phyloP scores from a whole-genome alignment of 2,329 filamentous ascomycete species.

The Fonsecaea pugnacius region DNA sequence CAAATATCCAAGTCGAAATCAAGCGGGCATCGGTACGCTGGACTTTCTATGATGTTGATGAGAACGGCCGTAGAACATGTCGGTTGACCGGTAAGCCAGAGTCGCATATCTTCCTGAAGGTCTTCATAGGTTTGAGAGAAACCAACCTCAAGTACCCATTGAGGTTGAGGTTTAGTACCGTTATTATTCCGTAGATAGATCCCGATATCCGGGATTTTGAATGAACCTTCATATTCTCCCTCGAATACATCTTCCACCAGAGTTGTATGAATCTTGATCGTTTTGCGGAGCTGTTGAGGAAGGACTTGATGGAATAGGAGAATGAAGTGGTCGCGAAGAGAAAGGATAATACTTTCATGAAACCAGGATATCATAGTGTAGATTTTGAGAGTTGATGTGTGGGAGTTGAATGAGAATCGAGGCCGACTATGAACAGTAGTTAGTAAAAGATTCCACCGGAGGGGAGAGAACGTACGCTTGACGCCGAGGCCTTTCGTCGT shows the following conservation, averaged over 20 bases:
- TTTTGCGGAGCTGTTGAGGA: neutral
- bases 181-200: neutral
- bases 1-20: slow-evolving; percentile 1
- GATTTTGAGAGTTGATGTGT: neutral
- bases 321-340: neutral
- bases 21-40: slow-evolving; percentile 3
- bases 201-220: slow-evolving; percentile 1
- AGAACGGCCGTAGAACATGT: slow-evolving; percentile 4
- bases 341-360: neutral
- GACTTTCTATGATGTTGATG: neutral
- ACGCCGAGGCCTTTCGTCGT: neutral
- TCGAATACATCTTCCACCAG: neutral
- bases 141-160: slow-evolving; percentile 14
- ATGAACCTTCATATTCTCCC: neutral
- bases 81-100: neutral
- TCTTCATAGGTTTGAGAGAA: slow-evolving; percentile 12
- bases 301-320: neutral
- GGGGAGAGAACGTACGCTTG: neutral
- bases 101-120: slow-evolving; percentile 6
- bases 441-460: no score
- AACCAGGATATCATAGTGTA: neutral
- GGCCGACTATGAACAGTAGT: no score
- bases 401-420: no score
- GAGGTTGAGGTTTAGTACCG: neutral
- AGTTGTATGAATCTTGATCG: neutral